Evolutionary conservation across 768 basidiomycete species (phyloP).

Genomic region (Leucosporidium scottii): DNA sequence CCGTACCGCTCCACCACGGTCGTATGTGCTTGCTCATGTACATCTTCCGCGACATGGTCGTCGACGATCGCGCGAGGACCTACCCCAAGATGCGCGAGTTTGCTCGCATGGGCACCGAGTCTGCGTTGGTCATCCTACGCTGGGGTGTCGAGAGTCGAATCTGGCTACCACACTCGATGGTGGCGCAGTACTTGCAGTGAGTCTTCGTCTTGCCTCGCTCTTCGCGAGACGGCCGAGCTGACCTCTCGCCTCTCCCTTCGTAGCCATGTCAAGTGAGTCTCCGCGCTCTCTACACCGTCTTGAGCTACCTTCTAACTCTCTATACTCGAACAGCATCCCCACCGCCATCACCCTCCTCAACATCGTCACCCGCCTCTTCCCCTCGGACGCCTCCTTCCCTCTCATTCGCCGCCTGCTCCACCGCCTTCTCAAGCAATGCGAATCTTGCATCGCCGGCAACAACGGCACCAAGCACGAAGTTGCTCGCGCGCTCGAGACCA

Average conservation of each 20-base stretch:
- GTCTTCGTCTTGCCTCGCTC: background rate
- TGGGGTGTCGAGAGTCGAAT: conserved; percentile 30
- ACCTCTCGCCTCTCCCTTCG: background rate
- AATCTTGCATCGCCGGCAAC: conserved; percentile 4
- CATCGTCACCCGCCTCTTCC: conserved; percentile 16
- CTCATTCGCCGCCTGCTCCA: conserved; percentile 27
- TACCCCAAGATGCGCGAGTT: conserved; percentile 16
- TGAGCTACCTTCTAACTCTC: too few species aligned
- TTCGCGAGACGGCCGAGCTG: background rate
- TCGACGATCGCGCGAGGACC: background rate
- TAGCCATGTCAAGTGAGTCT: background rate
- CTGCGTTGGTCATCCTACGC: conserved; percentile 20
- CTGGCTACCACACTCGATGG: conserved; percentile 24
- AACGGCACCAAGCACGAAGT: conserved; percentile 21
- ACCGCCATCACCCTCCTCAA: conserved; percentile 10
- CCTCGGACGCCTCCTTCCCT: conserved; percentile 6
- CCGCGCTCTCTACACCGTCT: too few species aligned
- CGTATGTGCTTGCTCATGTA: conserved; percentile 16
- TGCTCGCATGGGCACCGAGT: conserved; percentile 15
- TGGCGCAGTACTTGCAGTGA: background rate
- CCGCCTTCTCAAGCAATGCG: conserved; percentile 28
- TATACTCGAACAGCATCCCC: conserved; percentile 19
- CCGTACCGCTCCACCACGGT: conserved; percentile 24
- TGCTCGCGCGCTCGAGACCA: conserved; percentile 18
- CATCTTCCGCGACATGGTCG: conserved; percentile 20